Percentiles rank a stretch among this genome's conserved stretches.
phyloP scores from a whole-genome alignment of 768 basidiomycete genomes.

The Amanita molliuscula region DNA sequence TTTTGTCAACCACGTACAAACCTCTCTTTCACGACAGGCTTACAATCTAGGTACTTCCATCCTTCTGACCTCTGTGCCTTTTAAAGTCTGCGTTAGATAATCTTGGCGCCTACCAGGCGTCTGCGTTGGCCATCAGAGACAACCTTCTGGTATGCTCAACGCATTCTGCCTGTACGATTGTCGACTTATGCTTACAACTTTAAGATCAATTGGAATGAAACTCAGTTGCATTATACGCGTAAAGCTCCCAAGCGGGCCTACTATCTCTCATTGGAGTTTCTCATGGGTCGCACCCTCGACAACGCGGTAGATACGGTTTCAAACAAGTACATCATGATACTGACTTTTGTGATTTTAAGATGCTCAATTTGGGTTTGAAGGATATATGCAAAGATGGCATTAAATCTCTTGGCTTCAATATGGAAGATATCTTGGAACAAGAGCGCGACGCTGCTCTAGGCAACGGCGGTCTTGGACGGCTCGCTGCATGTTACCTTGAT shows the following conservation, averaged over 20 bases:
- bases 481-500: conserved; percentile 96
- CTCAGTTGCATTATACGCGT: conserved; percentile 65
- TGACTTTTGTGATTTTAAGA: conserved; percentile 24
- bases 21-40: conserved; percentile 83
- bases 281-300: conserved; percentile 76
- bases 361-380: conserved; percentile 85
- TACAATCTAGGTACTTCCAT: conserved; percentile 60
- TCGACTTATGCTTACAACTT: conserved; percentile 5
- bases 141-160: conserved; percentile 57
- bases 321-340: conserved; percentile 9
- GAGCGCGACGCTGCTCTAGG: conserved; percentile 94
- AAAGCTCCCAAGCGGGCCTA: conserved; percentile 86
- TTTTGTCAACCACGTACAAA: conserved; percentile 77
- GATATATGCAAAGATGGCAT: conserved; percentile 59
- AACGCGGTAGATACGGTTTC: conserved; percentile 35
- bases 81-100: conserved; percentile 33
- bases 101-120: conserved; percentile 86
- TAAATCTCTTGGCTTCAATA: conserved; percentile 74
- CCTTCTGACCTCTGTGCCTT: neutral
- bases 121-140: conserved; percentile 82
- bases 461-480: conserved; percentile 90
- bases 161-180: neutral
- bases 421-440: conserved; percentile 78
- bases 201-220: conserved; percentile 80
- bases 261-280: conserved; percentile 92